Evolutionary conservation across 2,329 filamentous ascomycete species (phyloP).

Genomic region (Mollisia scopiformis): DNA sequence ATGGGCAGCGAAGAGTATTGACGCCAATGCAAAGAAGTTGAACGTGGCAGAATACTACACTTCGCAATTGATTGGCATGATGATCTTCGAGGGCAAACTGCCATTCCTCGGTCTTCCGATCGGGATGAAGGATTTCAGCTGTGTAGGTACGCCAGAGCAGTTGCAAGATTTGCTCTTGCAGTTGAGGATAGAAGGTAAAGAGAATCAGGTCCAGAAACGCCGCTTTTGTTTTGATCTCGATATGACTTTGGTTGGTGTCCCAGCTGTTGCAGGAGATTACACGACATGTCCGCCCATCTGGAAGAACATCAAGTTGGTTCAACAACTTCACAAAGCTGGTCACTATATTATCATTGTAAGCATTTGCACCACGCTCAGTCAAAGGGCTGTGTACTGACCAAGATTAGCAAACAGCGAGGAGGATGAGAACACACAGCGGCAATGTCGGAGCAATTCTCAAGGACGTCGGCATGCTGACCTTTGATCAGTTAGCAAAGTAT

Average conservation of each 20-base stretch:
- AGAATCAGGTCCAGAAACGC: conserved; percentile 29
- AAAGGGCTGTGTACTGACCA: background rate
- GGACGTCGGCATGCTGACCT: conserved; percentile 24
- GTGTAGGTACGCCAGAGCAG: conserved; percentile 10
- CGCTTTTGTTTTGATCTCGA: conserved; percentile 40
- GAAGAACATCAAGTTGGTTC: conserved; percentile 13
- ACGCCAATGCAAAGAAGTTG: background rate
- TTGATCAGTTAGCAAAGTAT: conserved; percentile 5
- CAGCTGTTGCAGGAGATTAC: conserved; percentile 7
- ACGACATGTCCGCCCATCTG: conserved; percentile 14
- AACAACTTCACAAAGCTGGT: conserved; percentile 10
- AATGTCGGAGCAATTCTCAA: conserved; percentile 12
- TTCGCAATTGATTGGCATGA: conserved; percentile 9
- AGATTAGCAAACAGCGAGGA: conserved; percentile 10
- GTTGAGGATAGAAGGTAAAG: conserved; percentile 28
- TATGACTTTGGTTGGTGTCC: conserved; percentile 36
- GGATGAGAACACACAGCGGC: conserved; percentile 10
- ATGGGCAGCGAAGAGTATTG: conserved; percentile 8
- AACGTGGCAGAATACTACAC: conserved; percentile 10
- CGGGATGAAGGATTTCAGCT: conserved; percentile 7
- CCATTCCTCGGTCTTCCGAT: conserved; percentile 6
- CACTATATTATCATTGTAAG: conserved; percentile 14
- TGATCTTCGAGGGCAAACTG: conserved; percentile 3
- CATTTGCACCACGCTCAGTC: background rate
- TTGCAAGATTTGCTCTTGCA: conserved; percentile 31